These are phyloP conservation scores for Dothidotthia symphoricarpi DNA, from an alignment of 2,329 filamentous ascomycete genomes.

Conservation along the genomic window DNA sequence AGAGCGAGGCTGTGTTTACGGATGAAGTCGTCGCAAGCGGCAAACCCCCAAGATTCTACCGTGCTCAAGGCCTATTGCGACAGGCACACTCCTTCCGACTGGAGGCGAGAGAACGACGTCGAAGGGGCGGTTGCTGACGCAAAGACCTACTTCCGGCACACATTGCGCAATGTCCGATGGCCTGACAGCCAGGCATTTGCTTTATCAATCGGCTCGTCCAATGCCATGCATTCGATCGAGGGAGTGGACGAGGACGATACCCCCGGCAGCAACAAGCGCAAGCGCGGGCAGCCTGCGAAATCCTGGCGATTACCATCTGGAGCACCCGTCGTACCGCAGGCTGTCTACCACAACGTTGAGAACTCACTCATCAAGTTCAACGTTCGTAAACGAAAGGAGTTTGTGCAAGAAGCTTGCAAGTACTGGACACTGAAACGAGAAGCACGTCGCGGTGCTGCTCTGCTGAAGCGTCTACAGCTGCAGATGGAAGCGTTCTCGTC, in stretches of 20 bases:
- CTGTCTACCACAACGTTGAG: conserved; percentile 83
- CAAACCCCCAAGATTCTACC: conserved; percentile 75
- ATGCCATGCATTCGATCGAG: conserved; percentile 54
- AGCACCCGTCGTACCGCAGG: conserved; percentile 87
- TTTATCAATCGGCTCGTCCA: conserved; percentile 72
- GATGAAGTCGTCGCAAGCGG: conserved; percentile 88
- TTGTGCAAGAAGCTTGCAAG: conserved; percentile 85
- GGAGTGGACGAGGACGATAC: conserved; percentile 50
- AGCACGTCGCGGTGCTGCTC: conserved; percentile 81
- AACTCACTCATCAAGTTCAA: conserved; percentile 78
- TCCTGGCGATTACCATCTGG: conserved; percentile 93
- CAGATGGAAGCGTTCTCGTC: conserved; percentile 96
- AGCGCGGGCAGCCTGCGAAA: conserved; percentile 56
- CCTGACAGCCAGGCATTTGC: conserved; percentile 85
- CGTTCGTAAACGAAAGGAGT: conserved; percentile 86
- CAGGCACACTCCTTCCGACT: conserved; percentile 87
- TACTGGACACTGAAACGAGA: conserved; percentile 99
- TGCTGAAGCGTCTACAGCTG: conserved; percentile 88
- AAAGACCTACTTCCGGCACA: conserved; percentile 83
- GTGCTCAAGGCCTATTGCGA: conserved; percentile 94
- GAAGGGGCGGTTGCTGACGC: conserved; percentile 76
- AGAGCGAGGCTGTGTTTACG: conserved; percentile 84
- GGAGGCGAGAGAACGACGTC: conserved; percentile 81
- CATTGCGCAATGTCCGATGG: conserved; percentile 88
- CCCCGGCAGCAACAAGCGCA: conserved; percentile 59